Base-by-base conservation (phyloP, 805 yeast genomes). In the Candida krabiensis region DNA sequence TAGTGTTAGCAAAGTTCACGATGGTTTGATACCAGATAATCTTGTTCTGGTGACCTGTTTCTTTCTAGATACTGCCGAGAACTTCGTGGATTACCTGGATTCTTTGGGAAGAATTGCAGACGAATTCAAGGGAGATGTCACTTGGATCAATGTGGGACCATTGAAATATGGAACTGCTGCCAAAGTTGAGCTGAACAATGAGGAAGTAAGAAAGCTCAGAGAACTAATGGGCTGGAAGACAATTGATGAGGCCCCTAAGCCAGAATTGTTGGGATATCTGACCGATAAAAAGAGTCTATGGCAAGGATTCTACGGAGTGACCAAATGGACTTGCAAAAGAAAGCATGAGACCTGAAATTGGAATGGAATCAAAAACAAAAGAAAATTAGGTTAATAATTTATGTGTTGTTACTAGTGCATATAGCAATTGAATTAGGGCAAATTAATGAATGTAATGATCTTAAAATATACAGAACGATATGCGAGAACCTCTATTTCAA, bases 111-210 rank as follows among this genome's bases (percentile, higher is more conserved):
- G 58, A 9, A 51, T 82, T 24, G 46, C 61, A 7, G 57, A 59
- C 7, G 27, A 40, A 3, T 56, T 54, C 16, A 52, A 53, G 7
- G 67, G 65, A 7, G 66, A 65, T 12, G 71, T 71, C 3, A 68
- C 73, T 28, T 91, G 98, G 98, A 77, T 91, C 46, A 91, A 93
- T 56, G 70, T 80, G 11, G 99, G 99, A 0, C 99, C 99, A 0
- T 68, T 93, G 44, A 85, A 90, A 59, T 91, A 93, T 68, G 97
- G 97, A 0, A 79, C 88, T 2, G 85, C 89, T 37, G 80, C 96
- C 33, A 69, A 75, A 56, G 78, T 82, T 21, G 96, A 90, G 57
- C 64, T 88, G 21, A 80, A 80, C 27, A 66, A 75, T 11, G 82
- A 83, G n/a, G 97, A 90, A 55, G 56, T 90, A 33, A 59, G 63